A percentile compares a stretch with the other conserved stretches of the same genome.
Conservation (phyloP, 2,329 filamentous ascomycete species). For the Diaporthe sp. region DNA sequence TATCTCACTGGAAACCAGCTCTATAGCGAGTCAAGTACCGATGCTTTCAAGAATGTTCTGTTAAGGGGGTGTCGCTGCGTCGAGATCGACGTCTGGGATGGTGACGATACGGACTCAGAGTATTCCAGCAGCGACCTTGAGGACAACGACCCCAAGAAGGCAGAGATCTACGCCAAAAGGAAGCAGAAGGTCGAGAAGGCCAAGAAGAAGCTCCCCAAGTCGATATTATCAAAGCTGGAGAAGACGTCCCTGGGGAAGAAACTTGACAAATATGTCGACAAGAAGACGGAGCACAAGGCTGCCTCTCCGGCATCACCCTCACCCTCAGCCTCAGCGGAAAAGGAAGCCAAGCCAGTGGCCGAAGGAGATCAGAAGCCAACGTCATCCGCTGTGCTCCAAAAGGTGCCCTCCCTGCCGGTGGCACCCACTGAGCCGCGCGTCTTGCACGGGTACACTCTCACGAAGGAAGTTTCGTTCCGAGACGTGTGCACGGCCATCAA, state of each 20-base stretch:
- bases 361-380: slow-evolving; percentile 9
- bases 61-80: slow-evolving; percentile 90
- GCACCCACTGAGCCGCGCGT: slow-evolving; percentile 78
- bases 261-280: slow-evolving; percentile 52
- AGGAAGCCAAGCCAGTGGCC: slow-evolving; percentile 12
- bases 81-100: slow-evolving; percentile 97
- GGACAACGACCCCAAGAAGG: slow-evolving; percentile 66
- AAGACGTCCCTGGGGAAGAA: slow-evolving; percentile 63
- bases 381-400: slow-evolving; percentile 36
- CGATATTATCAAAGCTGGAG: slow-evolving; percentile 61
- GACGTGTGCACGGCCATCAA: slow-evolving; percentile 86
- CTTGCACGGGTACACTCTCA: slow-evolving; percentile 90
- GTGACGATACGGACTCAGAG: slow-evolving; percentile 77
- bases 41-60: slow-evolving; percentile 88
- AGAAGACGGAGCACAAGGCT: slow-evolving; percentile 44
- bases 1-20: slow-evolving; percentile 93
- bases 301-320: slow-evolving; percentile 8
- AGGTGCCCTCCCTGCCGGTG: slow-evolving; percentile 44
- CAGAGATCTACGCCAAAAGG: slow-evolving; percentile 64
- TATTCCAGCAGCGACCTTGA: slow-evolving; percentile 72
- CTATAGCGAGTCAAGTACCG: slow-evolving; percentile 86
- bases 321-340: slow-evolving; percentile 2
- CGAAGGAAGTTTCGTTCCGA: slow-evolving; percentile 88
- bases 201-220: slow-evolving; percentile 67
- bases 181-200: slow-evolving; percentile 75